Base-by-base conservation (phyloP, 1,139 yeast species). In the Suhomyces coccinellae region DNA sequence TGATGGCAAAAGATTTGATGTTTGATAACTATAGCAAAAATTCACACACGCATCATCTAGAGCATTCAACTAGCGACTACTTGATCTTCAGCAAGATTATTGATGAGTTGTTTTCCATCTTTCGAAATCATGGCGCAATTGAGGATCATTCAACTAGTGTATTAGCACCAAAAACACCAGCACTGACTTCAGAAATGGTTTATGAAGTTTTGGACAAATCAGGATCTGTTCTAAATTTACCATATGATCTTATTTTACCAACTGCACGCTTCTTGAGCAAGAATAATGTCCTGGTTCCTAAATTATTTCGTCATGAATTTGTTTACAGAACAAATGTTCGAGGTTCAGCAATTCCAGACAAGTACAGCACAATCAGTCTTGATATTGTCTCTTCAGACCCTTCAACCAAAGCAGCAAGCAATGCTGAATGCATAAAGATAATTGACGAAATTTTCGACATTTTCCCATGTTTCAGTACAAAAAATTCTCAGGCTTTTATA, bases 221-320 rank as follows among this genome's bases (percentile, higher is more conserved):
- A 27, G 99, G 99, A 0, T 81, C 91, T 0, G 93, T 93, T 6
- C 66, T 95, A 29, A 95, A 90, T 50, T 66, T 95, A 32, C 96
- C 97, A 0, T 91, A 85, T 60, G 99, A 93, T 60, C 70, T 91
- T 50, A 86, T 96, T 0, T 67, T 90, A 32, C 98, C 99, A 0
- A 80, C 86, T 67, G 98, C 99, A 0, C 71, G 99, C 52, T 75
- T 82, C 43, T 65, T 93, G 29, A 90, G 97, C 6, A 82, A 86
- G 47, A 67, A 70, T 5, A 71, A 73, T 15, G 71, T 85, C 35
- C 63, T 74, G 4, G 66, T 83, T 49, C 77, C 81, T 17, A 89
- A 89, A 60, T 69, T 87, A 36, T 88, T 71, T 60, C 73, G 95
- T 15, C 82, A 87, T 56, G 96, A 88, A 44, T 80, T 81, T 56